phyloP scores from a whole-genome alignment of 176 grass and related monocot genomes.

The Poa pratensis region DNA sequence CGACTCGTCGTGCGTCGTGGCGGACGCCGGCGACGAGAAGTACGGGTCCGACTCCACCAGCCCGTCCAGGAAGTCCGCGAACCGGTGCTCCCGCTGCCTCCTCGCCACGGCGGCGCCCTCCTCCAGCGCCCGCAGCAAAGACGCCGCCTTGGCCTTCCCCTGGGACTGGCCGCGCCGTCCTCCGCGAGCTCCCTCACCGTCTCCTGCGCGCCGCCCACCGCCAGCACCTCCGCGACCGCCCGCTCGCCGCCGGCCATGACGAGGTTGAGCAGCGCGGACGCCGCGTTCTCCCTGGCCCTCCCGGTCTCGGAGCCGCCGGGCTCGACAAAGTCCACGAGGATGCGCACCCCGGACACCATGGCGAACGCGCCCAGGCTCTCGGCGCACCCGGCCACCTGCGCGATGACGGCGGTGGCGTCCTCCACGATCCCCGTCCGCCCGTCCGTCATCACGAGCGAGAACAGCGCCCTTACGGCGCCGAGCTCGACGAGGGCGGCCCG shows the following conservation, averaged over 20 bases:
- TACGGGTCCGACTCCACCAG: constrained; percentile 51
- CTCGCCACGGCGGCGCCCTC: constrained; percentile 15
- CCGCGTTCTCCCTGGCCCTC: constrained; percentile 77
- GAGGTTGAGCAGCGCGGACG: constrained; percentile 78
- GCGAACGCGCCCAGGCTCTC: constrained; percentile 78
- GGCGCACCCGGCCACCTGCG: constrained; percentile 87
- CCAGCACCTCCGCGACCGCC: constrained; percentile 55
- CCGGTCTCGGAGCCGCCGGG: constrained; percentile 22
- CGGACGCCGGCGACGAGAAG: constrained; percentile 58
- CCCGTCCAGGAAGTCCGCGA: constrained; percentile 54
- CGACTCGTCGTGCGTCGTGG: constrained; percentile 28
- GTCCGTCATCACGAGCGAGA: constrained; percentile 70
- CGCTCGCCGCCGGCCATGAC: constrained; percentile 71
- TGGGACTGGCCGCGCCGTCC: constrained; percentile 44
- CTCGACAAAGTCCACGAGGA: constrained; percentile 78
- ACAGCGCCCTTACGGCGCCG: constrained; percentile 64
- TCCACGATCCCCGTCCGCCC: constrained; percentile 68
- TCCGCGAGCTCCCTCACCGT: constrained; percentile 58
- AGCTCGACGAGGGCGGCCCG: constrained; percentile 58
- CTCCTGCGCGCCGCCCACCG: constrained; percentile 57
- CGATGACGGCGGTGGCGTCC: constrained; percentile 82
- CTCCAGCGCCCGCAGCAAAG: constrained; percentile 62
- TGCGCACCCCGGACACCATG: constrained; percentile 62
- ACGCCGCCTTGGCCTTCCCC: constrained; percentile 79
- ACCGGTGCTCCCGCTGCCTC: constrained; percentile 37